phyloP scores from a whole-genome alignment of 768 basidiomycete species.

The Filobasidium wieringae region DNA sequence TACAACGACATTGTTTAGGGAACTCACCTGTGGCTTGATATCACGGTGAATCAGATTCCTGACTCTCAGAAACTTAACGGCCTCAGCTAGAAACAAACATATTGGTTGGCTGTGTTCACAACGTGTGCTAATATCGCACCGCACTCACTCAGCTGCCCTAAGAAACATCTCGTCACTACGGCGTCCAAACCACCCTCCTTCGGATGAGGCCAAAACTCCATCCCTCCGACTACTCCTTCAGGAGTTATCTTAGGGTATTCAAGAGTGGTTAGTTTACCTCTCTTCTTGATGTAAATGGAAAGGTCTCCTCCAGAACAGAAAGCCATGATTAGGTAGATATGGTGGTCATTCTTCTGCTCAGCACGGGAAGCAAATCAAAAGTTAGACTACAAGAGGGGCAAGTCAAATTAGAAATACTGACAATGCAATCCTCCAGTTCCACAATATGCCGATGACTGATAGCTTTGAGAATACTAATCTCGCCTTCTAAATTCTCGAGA shows the following conservation, averaged over 20 bases:
- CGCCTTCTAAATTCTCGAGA: constrained; percentile 93
- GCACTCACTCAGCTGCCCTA: constrained; percentile 69
- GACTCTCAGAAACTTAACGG: constrained; percentile 79
- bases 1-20: not conserved
- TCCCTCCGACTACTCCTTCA: constrained; percentile 40
- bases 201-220: constrained; percentile 83
- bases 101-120: not conserved
- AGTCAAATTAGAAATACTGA: constrained; percentile 39
- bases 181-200: constrained; percentile 80
- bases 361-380: not conserved
- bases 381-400: not conserved
- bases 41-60: constrained; percentile 89
- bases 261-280: constrained; percentile 81
- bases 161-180: constrained; percentile 77
- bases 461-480: constrained; percentile 91
- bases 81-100: constrained; percentile 52
- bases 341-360: constrained; percentile 42
- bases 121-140: not conserved
- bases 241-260: constrained; percentile 53
- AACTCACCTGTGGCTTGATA: constrained; percentile 74
- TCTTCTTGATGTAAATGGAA: constrained; percentile 91
- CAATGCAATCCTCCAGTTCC: constrained; percentile 80
- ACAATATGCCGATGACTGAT: constrained; percentile 89
- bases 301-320: constrained; percentile 93
- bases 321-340: constrained; percentile 88